Base-by-base conservation (phyloP, 768 basidiomycete species). In the Russula sp. region DNA sequence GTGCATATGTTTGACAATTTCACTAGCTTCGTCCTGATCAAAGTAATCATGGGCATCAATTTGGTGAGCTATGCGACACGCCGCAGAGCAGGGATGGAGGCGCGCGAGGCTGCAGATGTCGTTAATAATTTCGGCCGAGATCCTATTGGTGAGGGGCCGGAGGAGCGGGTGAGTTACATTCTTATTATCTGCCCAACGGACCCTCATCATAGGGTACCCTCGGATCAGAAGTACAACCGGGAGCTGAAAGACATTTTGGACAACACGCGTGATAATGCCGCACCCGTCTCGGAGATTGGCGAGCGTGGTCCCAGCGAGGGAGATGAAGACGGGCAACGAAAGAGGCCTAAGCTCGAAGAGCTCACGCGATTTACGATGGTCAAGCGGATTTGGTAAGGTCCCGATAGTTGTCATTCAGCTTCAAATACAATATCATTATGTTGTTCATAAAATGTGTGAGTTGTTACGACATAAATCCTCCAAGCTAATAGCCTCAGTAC, bases 301-400 rank as follows among this genome's bases (percentile, higher is more conserved):
- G 89, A 91, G 72, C 69, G 68, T 44, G 70, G 61, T 66, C 57
- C 66, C 16, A 57, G 55, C 11, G 66, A 61, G 32, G 58, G 63
- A 34, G 34, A 66, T 59, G 37, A 64, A 49, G 68, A 57, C 35
- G 69, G 66, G 16, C 66, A 70, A 60, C 83, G 79, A 70, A 86
- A 82, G 61, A 78, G 85, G 51, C 80, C 91, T 61, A 83, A 84
- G 62, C 74, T 98, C 55, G 94, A 97, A 72, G 92, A 96, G 70
- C 80, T 98, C 54, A 96, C 92, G 39, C 75, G 94, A 59, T 98
- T 90, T 78, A 96, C 94, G 20, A 98, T 98, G 94, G 89, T 96
- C 51, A 96, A 96, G 71, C 80, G 91, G 57, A 95, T 96, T 50
- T 95, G 84, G 83, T 87, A 66, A 73, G 27, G 37, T 40, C 7